Percentiles rank a stretch among this genome's conserved stretches.
Evolutionary conservation across 306 rosid genomes (phyloP).

Genomic region (Fagus crenata): DNA sequence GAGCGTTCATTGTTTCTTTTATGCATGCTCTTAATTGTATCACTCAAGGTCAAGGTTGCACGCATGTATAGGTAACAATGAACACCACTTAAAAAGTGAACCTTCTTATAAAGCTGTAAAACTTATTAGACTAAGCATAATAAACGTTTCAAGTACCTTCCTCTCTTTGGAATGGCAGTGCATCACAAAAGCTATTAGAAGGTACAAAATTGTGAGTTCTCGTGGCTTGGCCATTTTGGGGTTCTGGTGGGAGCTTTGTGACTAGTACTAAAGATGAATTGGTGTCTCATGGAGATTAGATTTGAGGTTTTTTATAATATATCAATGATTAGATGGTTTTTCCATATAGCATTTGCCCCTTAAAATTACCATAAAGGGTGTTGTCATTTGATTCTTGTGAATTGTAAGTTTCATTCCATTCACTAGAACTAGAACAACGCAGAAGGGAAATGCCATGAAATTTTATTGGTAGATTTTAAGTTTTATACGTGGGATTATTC

Average conservation of each 20-base stretch:
- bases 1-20: background rate
- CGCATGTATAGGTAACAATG: too few relatives aligned
- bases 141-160: background rate
- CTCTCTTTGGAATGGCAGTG: slow-evolving; percentile 6
- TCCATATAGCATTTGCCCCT: background rate
- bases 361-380: too few relatives aligned
- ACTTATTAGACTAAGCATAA: background rate
- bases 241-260: background rate
- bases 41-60: too few relatives aligned
- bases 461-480: background rate
- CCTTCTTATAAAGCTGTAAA: background rate
- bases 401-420: background rate
- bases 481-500: too few relatives aligned
- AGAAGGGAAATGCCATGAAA: background rate
- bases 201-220: background rate
- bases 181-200: background rate
- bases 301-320: background rate
- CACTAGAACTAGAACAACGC: background rate
- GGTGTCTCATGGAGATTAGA: background rate
- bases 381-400: background rate
- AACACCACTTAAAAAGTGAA: background rate
- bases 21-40: too few relatives aligned
- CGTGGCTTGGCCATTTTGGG: background rate
- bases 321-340: background rate
- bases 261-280: background rate